Conservation (phyloP, 2,329 filamentous ascomycete genomes). For the Clarireedia homoeocarpa region DNA sequence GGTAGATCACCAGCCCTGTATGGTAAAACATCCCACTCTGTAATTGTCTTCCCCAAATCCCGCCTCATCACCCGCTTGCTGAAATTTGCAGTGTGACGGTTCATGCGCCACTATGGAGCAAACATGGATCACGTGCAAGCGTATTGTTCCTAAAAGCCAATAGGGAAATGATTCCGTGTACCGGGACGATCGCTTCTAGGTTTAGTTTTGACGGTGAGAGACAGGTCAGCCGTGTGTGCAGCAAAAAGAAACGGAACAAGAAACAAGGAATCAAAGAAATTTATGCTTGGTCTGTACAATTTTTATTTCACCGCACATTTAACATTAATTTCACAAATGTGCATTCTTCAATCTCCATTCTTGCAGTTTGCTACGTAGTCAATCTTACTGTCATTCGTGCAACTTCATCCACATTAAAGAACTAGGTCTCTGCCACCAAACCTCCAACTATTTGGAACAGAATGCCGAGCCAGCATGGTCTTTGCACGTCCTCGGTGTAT, state of each 20-base stretch:
- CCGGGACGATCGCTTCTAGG: neutral
- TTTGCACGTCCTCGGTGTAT: constrained; percentile 14
- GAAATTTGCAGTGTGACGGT: neutral
- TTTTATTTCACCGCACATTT: constrained; percentile 6
- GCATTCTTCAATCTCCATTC: constrained; percentile 1
- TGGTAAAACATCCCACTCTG: neutral
- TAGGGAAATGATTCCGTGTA: neutral
- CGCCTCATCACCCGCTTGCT: neutral
- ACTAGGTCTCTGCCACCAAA: neutral
- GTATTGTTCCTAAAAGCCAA: neutral
- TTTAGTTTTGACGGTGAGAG: neutral
- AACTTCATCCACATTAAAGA: no score
- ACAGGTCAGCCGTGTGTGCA: neutral
- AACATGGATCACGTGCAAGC: neutral
- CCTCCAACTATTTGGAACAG: neutral
- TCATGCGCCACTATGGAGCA: constrained; percentile 3
- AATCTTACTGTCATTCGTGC: neutral
- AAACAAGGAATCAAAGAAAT: constrained; percentile 9
- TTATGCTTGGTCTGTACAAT: neutral
- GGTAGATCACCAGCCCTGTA: no score
- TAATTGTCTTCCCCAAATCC: no score
- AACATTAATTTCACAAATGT: neutral
- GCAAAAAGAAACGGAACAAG: neutral
- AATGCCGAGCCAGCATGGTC: constrained; percentile 16
- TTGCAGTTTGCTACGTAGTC: neutral